Percentiles rank a stretch among this genome's conserved stretches.
phyloP scores from a whole-genome alignment of 805 yeast species.

The Yamadazyma phyllophila region DNA sequence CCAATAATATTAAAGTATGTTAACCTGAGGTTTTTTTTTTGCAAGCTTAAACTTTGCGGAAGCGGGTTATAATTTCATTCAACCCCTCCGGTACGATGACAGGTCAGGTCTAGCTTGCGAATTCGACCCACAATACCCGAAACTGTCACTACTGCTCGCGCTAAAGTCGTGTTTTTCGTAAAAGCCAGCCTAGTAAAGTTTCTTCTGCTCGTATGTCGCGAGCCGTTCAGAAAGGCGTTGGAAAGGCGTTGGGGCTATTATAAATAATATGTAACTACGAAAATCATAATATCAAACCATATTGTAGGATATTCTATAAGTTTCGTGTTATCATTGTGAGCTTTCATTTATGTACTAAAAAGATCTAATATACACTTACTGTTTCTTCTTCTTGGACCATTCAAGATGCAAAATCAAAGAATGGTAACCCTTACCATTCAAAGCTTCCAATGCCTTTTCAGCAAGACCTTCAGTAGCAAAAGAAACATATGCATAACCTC shows the following conservation, averaged over 20 bases:
- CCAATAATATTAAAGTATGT: too few relatives aligned
- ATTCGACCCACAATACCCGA: neutral
- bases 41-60: neutral
- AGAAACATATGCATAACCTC: constrained; percentile 91
- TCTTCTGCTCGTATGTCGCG: too few relatives aligned
- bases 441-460: constrained; percentile 66
- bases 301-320: too few relatives aligned
- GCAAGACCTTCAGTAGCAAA: constrained; percentile 69
- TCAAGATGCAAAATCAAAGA: constrained; percentile 65
- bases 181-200: too few relatives aligned
- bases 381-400: constrained; percentile 47
- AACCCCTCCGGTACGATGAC: neutral
- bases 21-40: neutral
- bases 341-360: constrained; percentile 9
- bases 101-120: too few relatives aligned
- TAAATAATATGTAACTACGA: too few relatives aligned
- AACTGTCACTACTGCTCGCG: neutral
- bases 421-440: constrained; percentile 91
- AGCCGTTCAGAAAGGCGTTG: too few relatives aligned
- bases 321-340: neutral
- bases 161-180: too few relatives aligned
- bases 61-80: neutral
- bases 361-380: constrained; percentile 14
- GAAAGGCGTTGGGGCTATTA: too few relatives aligned
- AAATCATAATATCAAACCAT: too few relatives aligned